These are phyloP conservation scores for Cyclospora cayetanensis DNA, from an alignment of 169 alveolate species.

Conservation along the genomic window DNA sequence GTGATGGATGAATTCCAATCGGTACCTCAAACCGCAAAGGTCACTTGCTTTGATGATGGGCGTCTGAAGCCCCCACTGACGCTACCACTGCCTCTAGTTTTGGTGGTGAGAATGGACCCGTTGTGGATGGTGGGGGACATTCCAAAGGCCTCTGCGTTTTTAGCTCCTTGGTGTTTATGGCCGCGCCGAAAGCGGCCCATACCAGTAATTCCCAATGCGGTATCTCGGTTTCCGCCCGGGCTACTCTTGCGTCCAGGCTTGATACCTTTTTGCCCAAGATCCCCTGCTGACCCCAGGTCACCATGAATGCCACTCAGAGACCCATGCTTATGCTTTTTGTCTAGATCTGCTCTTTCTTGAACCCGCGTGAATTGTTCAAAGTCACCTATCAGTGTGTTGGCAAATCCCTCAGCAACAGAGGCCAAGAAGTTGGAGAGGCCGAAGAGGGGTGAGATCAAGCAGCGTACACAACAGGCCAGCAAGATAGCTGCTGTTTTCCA, in stretches of 20 bases:
- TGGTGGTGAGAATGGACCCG: not conserved
- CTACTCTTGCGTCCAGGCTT: not conserved
- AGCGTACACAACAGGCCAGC: constrained; percentile 74
- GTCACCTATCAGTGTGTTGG: constrained; percentile 91
- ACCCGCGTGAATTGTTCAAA: constrained; percentile 90
- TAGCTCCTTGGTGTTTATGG: not conserved
- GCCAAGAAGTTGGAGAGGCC: constrained; percentile 88
- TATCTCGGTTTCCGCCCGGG: not conserved
- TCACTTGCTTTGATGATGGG: constrained; percentile 48
- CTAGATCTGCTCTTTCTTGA: constrained; percentile 82
- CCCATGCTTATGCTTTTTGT: constrained; percentile 67
- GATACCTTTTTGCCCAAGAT: not conserved
- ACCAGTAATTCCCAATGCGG: not conserved
- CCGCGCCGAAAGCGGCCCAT: not conserved
- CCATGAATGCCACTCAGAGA: not conserved
- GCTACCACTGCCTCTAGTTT: not conserved
- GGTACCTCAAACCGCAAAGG: constrained; percentile 62
- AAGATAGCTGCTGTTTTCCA: constrained; percentile 67
- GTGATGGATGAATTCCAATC: too few species aligned
- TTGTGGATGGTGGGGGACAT: not conserved
- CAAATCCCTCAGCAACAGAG: constrained; percentile 89
- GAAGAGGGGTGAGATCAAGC: constrained; percentile 86
- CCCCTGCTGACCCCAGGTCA: not conserved
- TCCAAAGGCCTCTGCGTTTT: not conserved
- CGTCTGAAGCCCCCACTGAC: not conserved